Percentiles rank a stretch among this genome's conserved stretches.
These are phyloP conservation scores for Vitis vinifera DNA, from an alignment of 164 flowering plant species.

Conservation along the genomic window ASM3070453v1 NC_081815.1:4577501-4578000, in stretches of 20 bases:
- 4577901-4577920: background rate
- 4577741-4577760: background rate
- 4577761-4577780: background rate
- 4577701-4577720: background rate
- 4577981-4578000: background rate
- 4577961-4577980: background rate
- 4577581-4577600: conserved; percentile 97
- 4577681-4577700: background rate
- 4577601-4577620: conserved; percentile 40
- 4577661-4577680: background rate
- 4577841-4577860: background rate
- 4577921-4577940: background rate
- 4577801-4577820: background rate
- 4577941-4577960: background rate
- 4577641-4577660: background rate
- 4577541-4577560: conserved; percentile 73
- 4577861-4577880: background rate
- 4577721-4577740: background rate
- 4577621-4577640: background rate
- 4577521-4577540: conserved; percentile 77
- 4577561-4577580: conserved; percentile 70
- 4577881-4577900: background rate
- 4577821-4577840: background rate
- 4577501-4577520: conserved; percentile 86
- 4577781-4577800: background rate